Evolutionary conservation across 2,329 filamentous ascomycete species (phyloP).

Genomic region (Dendrostoma leiphaemia): DNA sequence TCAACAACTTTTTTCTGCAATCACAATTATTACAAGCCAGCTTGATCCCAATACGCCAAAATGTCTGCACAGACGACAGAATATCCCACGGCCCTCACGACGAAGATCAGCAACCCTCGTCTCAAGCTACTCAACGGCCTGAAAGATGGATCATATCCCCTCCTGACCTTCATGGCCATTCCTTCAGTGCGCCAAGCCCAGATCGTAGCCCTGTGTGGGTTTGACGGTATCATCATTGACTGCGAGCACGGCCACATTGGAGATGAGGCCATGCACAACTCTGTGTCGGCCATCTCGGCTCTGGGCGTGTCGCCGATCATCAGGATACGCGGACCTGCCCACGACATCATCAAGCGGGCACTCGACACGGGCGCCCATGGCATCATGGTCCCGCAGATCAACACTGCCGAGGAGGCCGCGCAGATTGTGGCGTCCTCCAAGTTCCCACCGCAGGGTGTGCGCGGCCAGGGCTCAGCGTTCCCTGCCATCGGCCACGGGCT

Average conservation of each 20-base stretch:
- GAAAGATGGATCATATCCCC: slow-evolving; percentile 34
- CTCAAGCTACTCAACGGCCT: slow-evolving; percentile 43
- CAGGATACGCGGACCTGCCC: slow-evolving; percentile 23
- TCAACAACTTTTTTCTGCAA: no score
- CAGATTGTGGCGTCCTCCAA: slow-evolving; percentile 47
- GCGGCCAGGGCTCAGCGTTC: slow-evolving; percentile 50
- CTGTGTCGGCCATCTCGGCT: slow-evolving; percentile 22
- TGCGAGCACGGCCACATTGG: slow-evolving; percentile 25
- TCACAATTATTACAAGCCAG: no score
- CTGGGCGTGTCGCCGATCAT: slow-evolving; percentile 23
- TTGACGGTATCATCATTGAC: slow-evolving; percentile 44
- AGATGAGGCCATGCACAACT: slow-evolving; percentile 24
- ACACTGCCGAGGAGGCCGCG: slow-evolving; percentile 43
- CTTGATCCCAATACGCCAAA: not conserved
- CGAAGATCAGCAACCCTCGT: slow-evolving; percentile 36
- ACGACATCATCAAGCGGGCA: slow-evolving; percentile 31
- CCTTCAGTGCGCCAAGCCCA: slow-evolving; percentile 46
- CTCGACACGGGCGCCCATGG: slow-evolving; percentile 30
- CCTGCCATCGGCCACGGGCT: slow-evolving; percentile 43
- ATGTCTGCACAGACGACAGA: slow-evolving; percentile 4
- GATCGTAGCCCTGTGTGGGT: slow-evolving; percentile 45
- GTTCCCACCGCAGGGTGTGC: slow-evolving; percentile 47
- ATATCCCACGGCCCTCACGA: slow-evolving; percentile 30
- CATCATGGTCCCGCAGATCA: slow-evolving; percentile 35
- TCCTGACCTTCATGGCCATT: slow-evolving; percentile 49